Conservation (phyloP, 768 basidiomycete genomes). For the Suillus subluteus region DNA sequence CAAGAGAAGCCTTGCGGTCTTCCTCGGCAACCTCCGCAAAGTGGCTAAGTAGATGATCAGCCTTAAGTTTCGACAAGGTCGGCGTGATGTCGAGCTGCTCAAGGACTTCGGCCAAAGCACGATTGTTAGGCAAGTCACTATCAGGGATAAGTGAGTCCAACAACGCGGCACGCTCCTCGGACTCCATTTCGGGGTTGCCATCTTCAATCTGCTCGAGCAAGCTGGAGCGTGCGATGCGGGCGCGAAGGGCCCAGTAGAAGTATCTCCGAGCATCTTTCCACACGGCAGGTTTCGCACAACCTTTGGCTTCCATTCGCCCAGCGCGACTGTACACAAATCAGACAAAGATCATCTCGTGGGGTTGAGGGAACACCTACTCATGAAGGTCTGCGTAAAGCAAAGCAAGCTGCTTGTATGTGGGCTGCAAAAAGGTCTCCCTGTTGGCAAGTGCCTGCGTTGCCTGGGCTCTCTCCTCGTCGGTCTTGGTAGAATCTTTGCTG, state of each 20-base stretch:
- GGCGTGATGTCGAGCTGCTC: conserved; percentile 72
- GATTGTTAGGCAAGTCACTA: conserved; percentile 55
- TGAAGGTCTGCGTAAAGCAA: conserved; percentile 95
- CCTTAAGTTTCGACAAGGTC: conserved; percentile 65
- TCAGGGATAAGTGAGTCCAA: conserved; percentile 64
- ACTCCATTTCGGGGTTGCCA: conserved; percentile 71
- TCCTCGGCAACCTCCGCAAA: conserved; percentile 71
- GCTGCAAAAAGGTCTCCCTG: conserved; percentile 80
- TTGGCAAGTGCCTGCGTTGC: conserved; percentile 70
- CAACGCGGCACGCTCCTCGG: conserved; percentile 67
- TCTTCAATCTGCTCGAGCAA: conserved; percentile 66
- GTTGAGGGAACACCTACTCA: conserved; percentile 62
- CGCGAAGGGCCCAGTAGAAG: conserved; percentile 94
- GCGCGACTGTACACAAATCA: conserved; percentile 62
- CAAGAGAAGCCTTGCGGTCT: conserved; percentile 77
- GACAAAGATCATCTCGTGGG: conserved; percentile 8
- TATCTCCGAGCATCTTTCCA: conserved; percentile 90
- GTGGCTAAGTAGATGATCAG: conserved; percentile 67
- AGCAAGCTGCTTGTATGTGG: conserved; percentile 93
- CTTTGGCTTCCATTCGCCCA: conserved; percentile 98
- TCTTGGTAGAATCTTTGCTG: conserved; percentile 74
- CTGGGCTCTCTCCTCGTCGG: conserved; percentile 71
- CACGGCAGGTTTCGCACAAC: conserved; percentile 81
- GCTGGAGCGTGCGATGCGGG: conserved; percentile 71
- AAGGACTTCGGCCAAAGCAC: conserved; percentile 62